A percentile compares a stretch with the other conserved stretches of the same genome.
phyloP scores from a whole-genome alignment of 345 rosid genomes.

The Euclidium syriacum region DNA sequence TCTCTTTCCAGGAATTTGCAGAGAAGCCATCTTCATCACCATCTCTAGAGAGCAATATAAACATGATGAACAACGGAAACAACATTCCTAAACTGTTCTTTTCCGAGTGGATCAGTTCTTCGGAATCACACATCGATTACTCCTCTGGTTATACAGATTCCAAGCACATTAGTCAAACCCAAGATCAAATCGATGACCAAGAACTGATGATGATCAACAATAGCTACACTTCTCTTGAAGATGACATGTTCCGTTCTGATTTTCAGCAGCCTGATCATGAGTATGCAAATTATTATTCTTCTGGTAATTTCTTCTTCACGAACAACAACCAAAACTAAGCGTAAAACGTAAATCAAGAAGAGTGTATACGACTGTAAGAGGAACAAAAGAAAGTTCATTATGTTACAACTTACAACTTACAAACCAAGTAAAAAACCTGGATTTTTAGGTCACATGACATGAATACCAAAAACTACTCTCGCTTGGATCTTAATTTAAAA shows the following conservation, averaged over 20 bases:
- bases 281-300: slow-evolving; percentile 39
- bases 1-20: slow-evolving; percentile 23
- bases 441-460: neutral
- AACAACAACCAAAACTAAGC: slow-evolving; percentile 41
- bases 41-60: slow-evolving; percentile 15
- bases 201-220: slow-evolving; percentile 20
- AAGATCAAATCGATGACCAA: slow-evolving; percentile 1
- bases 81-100: slow-evolving; percentile 56
- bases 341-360: slow-evolving; percentile 14
- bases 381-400: neutral
- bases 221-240: slow-evolving; percentile 25
- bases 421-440: neutral
- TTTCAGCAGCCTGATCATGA: slow-evolving; percentile 47
- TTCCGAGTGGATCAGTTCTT: slow-evolving; percentile 67
- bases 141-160: slow-evolving; percentile 16
- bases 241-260: slow-evolving; percentile 37
- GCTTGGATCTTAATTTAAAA: neutral
- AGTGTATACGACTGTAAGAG: neutral
- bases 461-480: neutral
- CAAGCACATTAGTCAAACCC: slow-evolving; percentile 23
- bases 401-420: neutral
- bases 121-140: slow-evolving; percentile 21
- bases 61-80: slow-evolving; percentile 13
- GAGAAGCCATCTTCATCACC: slow-evolving; percentile 26
- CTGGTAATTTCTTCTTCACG: slow-evolving; percentile 37